Conservation (phyloP, 805 yeast species). For the Lipomyces spencermartinsiae region DNA sequence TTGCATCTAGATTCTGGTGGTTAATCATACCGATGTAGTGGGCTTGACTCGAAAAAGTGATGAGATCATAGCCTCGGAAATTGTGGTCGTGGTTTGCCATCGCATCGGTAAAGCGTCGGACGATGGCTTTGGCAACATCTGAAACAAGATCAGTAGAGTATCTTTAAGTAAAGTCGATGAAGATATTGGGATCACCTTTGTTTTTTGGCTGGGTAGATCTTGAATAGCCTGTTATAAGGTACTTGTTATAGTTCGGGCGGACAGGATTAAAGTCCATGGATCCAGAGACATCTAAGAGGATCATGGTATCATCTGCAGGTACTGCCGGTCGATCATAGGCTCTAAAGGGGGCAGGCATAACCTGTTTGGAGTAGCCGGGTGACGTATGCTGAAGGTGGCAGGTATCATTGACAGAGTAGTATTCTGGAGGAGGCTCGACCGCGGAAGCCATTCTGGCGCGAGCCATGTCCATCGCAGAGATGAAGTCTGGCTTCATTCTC, state of each 20-base stretch:
- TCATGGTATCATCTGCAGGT: background rate
- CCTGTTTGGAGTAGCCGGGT: conserved; percentile 1
- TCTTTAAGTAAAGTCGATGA: background rate
- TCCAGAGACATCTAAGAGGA: conserved; percentile 10
- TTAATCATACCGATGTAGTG: background rate
- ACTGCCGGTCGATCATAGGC: conserved; percentile 3
- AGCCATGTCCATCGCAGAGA: conserved; percentile 1
- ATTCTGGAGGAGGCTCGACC: background rate
- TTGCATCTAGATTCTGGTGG: background rate
- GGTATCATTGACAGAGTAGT: background rate
- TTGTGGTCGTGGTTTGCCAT: background rate
- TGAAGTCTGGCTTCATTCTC: conserved; percentile 3
- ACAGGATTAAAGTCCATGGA: conserved; percentile 8
- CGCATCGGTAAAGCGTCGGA: conserved; percentile 2
- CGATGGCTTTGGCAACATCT: background rate
- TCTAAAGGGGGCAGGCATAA: background rate
- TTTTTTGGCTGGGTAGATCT: background rate
- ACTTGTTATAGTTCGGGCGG: conserved; percentile 1
- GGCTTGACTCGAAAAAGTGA: conserved; percentile 5
- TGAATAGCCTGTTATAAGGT: conserved; percentile 4
- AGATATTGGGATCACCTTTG: background rate
- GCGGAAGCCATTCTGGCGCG: conserved; percentile 1
- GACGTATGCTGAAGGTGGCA: conserved; percentile 2
- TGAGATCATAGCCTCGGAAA: background rate
- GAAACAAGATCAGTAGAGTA: background rate